Conservation (phyloP, 306 rosid species). For the Inga oerstediana region DNA sequence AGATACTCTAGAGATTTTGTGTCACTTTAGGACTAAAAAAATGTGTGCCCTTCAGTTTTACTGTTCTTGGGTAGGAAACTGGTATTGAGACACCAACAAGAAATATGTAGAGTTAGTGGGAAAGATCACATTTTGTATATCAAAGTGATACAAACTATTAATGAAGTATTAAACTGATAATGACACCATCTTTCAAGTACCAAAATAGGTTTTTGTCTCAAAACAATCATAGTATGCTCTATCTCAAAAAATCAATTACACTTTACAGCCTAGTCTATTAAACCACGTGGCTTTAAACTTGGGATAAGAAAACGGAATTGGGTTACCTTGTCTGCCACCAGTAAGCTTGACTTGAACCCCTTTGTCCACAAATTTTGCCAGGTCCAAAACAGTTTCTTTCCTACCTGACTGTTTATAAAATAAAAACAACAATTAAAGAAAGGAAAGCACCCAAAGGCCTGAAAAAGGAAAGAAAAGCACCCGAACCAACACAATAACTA, state of each 20-base stretch:
- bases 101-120: background rate
- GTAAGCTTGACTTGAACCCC: conserved; percentile 91
- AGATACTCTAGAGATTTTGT: background rate
- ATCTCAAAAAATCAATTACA: background rate
- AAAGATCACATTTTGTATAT: background rate
- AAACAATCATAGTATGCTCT: background rate
- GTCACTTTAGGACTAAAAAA: background rate
- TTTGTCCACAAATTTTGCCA: conserved; percentile 88
- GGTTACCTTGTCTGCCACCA: conserved; percentile 80
- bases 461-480: background rate
- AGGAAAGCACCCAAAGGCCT: background rate
- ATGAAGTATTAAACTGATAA: background rate
- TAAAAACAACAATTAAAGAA: background rate
- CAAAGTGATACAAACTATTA: background rate
- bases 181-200: background rate
- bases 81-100: background rate
- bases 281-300: background rate
- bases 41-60: background rate
- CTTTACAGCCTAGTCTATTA: background rate
- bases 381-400: conserved; percentile 81
- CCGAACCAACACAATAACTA: background rate
- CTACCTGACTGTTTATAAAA: conserved; percentile 56
- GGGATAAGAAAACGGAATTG: background rate
- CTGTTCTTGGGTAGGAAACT: background rate
- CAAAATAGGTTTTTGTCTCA: background rate